Conservation (phyloP, 23 red algal genomes). For the Gracilaria domingensis region DNA sequence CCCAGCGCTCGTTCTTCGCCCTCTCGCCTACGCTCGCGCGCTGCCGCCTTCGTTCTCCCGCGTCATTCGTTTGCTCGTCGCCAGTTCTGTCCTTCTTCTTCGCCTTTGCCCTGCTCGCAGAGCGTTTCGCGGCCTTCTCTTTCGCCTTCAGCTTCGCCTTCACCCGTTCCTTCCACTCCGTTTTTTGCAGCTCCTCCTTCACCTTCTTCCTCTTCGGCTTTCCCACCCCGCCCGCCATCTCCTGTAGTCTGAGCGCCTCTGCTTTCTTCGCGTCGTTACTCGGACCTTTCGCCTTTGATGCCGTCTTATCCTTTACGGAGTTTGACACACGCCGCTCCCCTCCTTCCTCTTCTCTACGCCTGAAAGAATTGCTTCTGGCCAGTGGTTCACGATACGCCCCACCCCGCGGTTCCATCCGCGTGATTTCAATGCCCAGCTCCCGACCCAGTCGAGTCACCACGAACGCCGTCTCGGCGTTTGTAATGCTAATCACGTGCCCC, state of each 20-base stretch:
- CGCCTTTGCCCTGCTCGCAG: neutral
- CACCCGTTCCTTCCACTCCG: neutral
- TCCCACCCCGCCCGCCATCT: neutral
- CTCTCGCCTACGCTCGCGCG: neutral
- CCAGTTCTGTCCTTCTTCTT: neutral
- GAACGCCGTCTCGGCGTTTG: constrained; percentile 66
- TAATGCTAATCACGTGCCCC: constrained; percentile 74
- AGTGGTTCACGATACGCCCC: constrained; percentile 41
- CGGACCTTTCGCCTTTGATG: too few relatives aligned
- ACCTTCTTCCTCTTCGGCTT: constrained; percentile 26
- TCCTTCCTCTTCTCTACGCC: neutral
- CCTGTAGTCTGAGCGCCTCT: neutral
- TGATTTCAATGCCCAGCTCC: constrained; percentile 68
- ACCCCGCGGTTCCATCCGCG: constrained; percentile 73
- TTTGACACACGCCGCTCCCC: neutral
- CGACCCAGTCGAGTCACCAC: constrained; percentile 57
- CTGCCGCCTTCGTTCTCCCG: neutral
- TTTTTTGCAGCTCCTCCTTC: constrained; percentile 1
- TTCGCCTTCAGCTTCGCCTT: constrained; percentile 22
- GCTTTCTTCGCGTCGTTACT: too few relatives aligned
- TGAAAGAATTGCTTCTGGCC: constrained; percentile 17
- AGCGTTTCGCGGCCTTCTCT: neutral
- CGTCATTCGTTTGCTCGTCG: neutral
- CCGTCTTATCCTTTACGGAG: neutral
- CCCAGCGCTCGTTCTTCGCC: constrained; percentile 23